Evolutionary conservation across 352 stramenopile species (phyloP).

Genomic region (Globisporangium nunn): DNA sequence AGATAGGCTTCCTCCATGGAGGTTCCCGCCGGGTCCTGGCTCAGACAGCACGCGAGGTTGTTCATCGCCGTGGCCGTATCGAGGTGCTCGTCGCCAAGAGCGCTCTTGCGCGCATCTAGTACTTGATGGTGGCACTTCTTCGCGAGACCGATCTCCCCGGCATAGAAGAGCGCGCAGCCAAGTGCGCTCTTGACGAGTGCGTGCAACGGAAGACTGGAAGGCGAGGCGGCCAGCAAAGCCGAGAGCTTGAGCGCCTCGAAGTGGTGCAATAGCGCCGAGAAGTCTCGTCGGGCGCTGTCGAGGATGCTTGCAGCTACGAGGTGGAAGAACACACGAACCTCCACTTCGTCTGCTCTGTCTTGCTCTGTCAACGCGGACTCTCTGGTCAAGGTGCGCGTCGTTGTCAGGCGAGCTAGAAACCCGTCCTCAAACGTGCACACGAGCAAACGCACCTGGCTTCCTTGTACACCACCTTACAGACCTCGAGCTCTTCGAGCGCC

Average conservation of each 20-base stretch:
- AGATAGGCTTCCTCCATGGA: conserved; percentile 48
- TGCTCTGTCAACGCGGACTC: neutral
- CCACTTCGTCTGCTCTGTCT: conserved; percentile 12
- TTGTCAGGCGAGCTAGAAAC: neutral
- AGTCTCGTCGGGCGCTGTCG: conserved; percentile 45
- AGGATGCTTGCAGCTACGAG: conserved; percentile 43
- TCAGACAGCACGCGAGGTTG: conserved; percentile 66
- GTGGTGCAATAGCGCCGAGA: conserved; percentile 40
- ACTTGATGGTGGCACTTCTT: conserved; percentile 51
- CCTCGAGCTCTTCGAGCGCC: conserved; percentile 42
- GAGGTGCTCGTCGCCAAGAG: conserved; percentile 25
- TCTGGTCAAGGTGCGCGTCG: neutral
- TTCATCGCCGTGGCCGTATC: conserved; percentile 71
- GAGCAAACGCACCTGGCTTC: conserved; percentile 17
- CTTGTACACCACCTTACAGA: conserved; percentile 29
- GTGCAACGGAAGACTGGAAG: conserved; percentile 23
- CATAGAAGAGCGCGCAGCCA: conserved; percentile 53
- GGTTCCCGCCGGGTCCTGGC: conserved; percentile 22
- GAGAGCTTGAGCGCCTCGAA: conserved; percentile 40
- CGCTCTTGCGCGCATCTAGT: conserved; percentile 27
- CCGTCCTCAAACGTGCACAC: neutral
- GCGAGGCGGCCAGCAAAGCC: conserved; percentile 16
- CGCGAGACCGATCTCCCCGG: conserved; percentile 34
- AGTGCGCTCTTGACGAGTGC: conserved; percentile 42
- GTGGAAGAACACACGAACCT: conserved; percentile 47